Percentiles rank a stretch among this genome's conserved stretches.
These are phyloP conservation scores for Diaporthe vaccinii DNA, from an alignment of 2,329 filamentous ascomycete species.

Conservation along the genomic window DNA sequence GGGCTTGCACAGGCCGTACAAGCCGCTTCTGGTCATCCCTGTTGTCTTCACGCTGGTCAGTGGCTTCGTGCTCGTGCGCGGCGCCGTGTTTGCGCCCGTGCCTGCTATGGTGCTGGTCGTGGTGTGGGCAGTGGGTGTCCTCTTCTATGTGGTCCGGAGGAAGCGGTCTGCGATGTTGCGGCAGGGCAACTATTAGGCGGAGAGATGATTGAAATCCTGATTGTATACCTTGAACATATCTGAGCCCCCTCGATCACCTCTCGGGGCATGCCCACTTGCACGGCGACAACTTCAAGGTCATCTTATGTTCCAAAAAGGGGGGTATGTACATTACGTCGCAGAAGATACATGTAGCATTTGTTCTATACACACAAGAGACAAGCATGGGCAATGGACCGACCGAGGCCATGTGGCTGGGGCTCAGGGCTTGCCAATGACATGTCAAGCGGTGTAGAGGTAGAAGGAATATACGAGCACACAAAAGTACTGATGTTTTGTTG, in stretches of 20 bases:
- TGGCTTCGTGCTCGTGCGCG: constrained; percentile 70
- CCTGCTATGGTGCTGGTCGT: constrained; percentile 66
- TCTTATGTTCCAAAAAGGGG: too few relatives aligned
- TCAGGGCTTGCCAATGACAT: neutral
- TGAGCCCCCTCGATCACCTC: too few relatives aligned
- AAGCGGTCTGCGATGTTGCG: neutral
- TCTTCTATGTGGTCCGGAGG: constrained; percentile 53
- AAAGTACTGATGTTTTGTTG: too few relatives aligned
- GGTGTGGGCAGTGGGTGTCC: constrained; percentile 64
- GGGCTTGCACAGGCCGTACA: constrained; percentile 67
- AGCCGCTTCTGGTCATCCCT: constrained; percentile 64
- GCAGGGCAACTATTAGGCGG: neutral
- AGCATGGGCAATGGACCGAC: neutral
- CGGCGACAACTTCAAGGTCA: neutral
- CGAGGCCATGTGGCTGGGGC: neutral
- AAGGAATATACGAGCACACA: neutral
- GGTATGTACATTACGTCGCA: neutral
- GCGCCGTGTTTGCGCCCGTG: constrained; percentile 69
- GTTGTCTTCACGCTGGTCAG: constrained; percentile 69
- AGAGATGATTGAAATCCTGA: too few relatives aligned
- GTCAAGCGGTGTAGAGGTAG: neutral
- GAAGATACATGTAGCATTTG: neutral
- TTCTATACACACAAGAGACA: neutral
- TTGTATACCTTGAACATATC: too few relatives aligned
- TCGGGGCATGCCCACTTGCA: neutral